phyloP scores from a whole-genome alignment of 768 basidiomycete species.

The Tulasnella sp. region DNA sequence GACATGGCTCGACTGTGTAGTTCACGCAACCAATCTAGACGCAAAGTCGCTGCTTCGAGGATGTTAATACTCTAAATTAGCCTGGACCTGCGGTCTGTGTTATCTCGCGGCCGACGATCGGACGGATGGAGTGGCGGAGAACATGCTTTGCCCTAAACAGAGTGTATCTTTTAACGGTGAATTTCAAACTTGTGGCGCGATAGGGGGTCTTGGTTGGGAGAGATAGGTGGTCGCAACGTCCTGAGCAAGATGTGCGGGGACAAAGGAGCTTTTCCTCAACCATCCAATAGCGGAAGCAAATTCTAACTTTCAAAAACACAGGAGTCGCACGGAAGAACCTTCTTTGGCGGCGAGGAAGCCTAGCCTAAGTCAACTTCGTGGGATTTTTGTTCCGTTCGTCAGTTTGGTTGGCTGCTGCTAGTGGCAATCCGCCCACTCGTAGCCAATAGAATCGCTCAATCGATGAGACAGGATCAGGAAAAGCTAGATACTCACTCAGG shows the following conservation, averaged over 20 bases:
- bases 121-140: not conserved
- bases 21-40: not conserved
- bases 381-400: not conserved
- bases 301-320: not conserved
- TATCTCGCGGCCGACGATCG: not conserved
- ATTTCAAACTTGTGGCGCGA: not conserved
- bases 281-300: not conserved
- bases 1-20: not conserved
- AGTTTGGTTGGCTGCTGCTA: not conserved
- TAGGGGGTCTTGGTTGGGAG: not conserved
- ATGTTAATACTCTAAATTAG: not conserved
- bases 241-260: not conserved
- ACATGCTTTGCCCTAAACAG: not conserved
- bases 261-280: not conserved
- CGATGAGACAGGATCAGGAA: not conserved
- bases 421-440: not conserved
- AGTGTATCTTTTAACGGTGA: not conserved
- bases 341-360: not conserved
- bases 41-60: not conserved
- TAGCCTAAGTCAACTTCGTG: not conserved
- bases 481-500: not conserved
- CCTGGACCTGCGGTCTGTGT: not conserved
- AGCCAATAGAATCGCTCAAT: not conserved
- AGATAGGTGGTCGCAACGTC: not conserved
- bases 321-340: not conserved